Base-by-base conservation (phyloP, 2,329 filamentous ascomycete genomes). In the Monosporascus ibericus region DNA sequence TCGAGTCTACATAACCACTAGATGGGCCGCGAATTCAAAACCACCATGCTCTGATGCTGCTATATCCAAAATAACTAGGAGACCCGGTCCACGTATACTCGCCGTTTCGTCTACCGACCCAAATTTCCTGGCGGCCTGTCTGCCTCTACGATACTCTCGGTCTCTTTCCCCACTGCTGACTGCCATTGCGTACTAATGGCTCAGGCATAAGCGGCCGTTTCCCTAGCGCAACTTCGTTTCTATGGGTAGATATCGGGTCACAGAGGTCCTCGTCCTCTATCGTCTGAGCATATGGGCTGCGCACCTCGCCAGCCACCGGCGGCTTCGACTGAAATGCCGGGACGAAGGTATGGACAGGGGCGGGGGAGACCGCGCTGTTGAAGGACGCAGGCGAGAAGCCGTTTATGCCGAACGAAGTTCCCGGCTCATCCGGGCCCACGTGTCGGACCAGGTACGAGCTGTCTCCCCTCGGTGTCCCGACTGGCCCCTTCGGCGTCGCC, bases 221-320 rank as follows among this genome's bases (percentile, higher is more conserved):
- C 24, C 60, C 60, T n/a, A 60, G 44, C 38, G 49, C 47, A 25
- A 48, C 48, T 3, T 57, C 57, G 18, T 48, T 54, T 4, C 42
- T 20, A 5, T 48, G 55, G 24, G 55, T 42, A 27, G 50, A 55
- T 18, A 38, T 53, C 18, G 54, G 17, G 49, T 68, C 65, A 40
- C 64, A 65, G 14, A 71, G 58, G 54, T 73, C 69, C 9, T 70
- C 70, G 1, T 69, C 61, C 46, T 66, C 63, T 14, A 74, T 52
- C 9, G 63, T 60, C 48, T 68, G 60, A 22, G 71, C 70, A 54
- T 74, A 74, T 2, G 69, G 71, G 53, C 71, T 75, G 49, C 63
- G 66, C 25, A 70, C 56, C 24, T 72, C 70, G 2, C 65, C 55
- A 46, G 66, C 62, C 7, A 62, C 60, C 1, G 69, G 67, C 5